A percentile compares a stretch with the other conserved stretches of the same genome.
These are phyloP conservation scores for Diophrys appendiculata DNA, from an alignment of 73 alveolate species.

Conservation along the genomic window DNA sequence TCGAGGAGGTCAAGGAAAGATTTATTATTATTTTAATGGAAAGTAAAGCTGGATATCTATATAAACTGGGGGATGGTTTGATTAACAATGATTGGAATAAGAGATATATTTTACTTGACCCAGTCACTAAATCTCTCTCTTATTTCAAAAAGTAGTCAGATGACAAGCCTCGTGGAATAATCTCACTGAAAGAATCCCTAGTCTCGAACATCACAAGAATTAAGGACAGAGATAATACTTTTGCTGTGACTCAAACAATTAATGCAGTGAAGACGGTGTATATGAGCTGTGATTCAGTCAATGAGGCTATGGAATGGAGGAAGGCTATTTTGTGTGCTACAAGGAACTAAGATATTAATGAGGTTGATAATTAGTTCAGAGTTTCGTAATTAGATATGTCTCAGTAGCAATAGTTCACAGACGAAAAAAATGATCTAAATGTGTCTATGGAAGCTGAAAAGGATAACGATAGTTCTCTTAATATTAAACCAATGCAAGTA, in stretches of 20 bases:
- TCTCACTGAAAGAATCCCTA: background rate
- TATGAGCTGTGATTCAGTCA: background rate
- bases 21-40: background rate
- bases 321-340: constrained; percentile 1
- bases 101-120: constrained; percentile 53
- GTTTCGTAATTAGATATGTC: too few relatives aligned
- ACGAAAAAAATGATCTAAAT: too few relatives aligned
- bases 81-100: constrained; percentile 60
- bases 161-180: background rate
- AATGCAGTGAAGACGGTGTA: background rate
- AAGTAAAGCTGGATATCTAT: constrained; percentile 35
- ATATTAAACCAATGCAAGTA: too few relatives aligned
- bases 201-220: background rate
- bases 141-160: background rate
- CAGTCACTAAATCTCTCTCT: background rate
- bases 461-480: too few relatives aligned
- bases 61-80: constrained; percentile 65
- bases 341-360: background rate
- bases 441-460: too few relatives aligned
- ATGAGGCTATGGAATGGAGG: background rate
- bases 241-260: background rate
- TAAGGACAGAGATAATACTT: background rate
- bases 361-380: background rate
- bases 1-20: too few relatives aligned
- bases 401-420: too few relatives aligned